Conservation (phyloP, 208 protist species). For the Porcisia hertigi region DNA sequence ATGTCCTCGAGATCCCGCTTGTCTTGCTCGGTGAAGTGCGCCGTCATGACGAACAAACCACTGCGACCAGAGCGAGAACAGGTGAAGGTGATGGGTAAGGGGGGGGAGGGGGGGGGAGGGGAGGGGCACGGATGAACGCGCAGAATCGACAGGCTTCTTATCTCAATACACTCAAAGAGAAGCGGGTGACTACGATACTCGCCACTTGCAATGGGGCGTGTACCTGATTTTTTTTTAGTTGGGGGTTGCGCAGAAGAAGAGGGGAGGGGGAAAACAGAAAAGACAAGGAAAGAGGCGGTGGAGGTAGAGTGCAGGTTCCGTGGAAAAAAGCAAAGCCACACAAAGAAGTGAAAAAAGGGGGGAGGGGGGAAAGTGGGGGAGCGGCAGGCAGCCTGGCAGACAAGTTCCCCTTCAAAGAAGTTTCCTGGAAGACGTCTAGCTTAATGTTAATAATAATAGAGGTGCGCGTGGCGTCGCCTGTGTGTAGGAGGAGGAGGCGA, state of each 20-base stretch:
- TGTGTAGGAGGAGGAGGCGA: too few relatives aligned
- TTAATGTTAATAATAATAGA: too few relatives aligned
- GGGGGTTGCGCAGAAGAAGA: too few relatives aligned
- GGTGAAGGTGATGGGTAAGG: neutral
- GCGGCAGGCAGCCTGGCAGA: too few relatives aligned
- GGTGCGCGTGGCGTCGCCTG: too few relatives aligned
- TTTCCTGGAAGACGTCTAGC: too few relatives aligned
- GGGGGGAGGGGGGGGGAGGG: neutral
- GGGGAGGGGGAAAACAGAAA: neutral
- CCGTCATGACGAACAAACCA: neutral
- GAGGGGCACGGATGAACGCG: conserved; percentile 2
- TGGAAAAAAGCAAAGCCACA: neutral
- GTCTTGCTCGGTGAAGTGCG: conserved; percentile 37
- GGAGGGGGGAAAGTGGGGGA: too few relatives aligned
- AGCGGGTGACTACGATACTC: conserved; percentile 2
- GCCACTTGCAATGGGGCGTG: too few relatives aligned
- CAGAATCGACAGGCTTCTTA: neutral
- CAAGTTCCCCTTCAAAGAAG: too few relatives aligned
- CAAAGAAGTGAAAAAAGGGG: neutral
- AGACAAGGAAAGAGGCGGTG: neutral
- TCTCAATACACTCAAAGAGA: neutral
- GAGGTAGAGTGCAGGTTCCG: neutral
- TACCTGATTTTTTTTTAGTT: neutral
- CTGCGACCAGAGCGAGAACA: neutral
- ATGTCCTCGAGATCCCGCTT: conserved; percentile 49